Base-by-base conservation (phyloP, 202 grass and related monocot species). In the Bolboschoenoplectus hybrid region DNA sequence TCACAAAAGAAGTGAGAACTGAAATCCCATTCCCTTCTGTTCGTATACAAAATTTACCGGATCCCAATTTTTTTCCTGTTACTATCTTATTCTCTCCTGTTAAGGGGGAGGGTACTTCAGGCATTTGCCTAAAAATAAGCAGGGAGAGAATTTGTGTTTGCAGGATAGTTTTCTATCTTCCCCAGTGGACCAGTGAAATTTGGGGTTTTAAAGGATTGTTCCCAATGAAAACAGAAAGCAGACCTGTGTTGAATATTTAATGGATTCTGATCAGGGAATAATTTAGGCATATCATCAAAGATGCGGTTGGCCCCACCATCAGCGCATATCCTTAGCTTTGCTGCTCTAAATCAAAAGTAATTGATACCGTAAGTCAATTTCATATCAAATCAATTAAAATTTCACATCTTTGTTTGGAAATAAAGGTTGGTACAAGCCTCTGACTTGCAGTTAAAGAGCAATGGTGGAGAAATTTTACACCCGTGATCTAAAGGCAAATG, bases 261-360 rank as follows among this genome's bases (percentile, higher is more conserved):
- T 81, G 85, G 16, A 62, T 90, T 86, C 85, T 76, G 81, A 76
- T 92, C 71, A 82, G 86, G 84, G 45, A 81, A 90, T 81, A 94
- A 77, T 63, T 94, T 85, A 85, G 87, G 86, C 88, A 94, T 92
- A 65, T 88, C 88, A 87, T 94, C 85, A 83, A 92, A 94, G 85
- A 94, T 86, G 58, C 61, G 90, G 79, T 94, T 92, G 85, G 90
- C 92, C 73, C 92, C 92, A 87, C 92, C 90, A 86, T 94, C 90
- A 2, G 92, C 92, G 60, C 92, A 94, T 77, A 94, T 92, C 85
- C 86, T 90, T 65, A 91, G 69, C 57, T 92, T 87, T 91, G 92
- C 88, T 94, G 88, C 86, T 91, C 90, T 94, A 94, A 87, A 92
- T 64, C 69, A 75, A 87, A 61, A 67, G n/a, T 57, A 63, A 63